These are phyloP conservation scores for Penicillium polonicum DNA, from an alignment of 2,329 filamentous ascomycete species.

Conservation along the genomic window DNA sequence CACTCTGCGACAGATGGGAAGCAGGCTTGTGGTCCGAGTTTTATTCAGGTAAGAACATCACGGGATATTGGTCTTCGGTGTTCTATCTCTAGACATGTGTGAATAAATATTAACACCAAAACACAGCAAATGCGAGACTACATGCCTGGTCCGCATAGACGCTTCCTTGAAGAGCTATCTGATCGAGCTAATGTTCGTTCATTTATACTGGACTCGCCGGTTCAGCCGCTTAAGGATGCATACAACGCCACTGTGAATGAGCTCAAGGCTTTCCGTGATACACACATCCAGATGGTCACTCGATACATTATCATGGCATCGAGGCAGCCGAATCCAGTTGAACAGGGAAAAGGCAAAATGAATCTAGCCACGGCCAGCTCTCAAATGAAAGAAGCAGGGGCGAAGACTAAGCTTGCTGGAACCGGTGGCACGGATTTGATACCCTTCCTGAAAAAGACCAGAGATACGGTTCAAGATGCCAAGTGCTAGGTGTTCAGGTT, in stretches of 20 bases:
- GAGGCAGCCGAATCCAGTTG: constrained; percentile 16
- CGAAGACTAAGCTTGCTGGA: constrained; percentile 44
- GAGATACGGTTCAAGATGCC: constrained; percentile 51
- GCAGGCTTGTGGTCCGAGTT: constrained; percentile 24
- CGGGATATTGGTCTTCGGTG: background rate
- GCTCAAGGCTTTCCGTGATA: constrained; percentile 50
- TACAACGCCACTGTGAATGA: constrained; percentile 50
- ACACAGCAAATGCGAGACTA: constrained; percentile 53
- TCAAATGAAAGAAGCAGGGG: constrained; percentile 31
- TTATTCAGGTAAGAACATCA: constrained; percentile 31
- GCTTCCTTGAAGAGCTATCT: constrained; percentile 51
- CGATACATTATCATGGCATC: constrained; percentile 53
- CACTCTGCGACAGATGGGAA: constrained; percentile 44
- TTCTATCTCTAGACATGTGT: too few species aligned
- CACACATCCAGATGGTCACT: constrained; percentile 54
- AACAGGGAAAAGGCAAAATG: constrained; percentile 20
- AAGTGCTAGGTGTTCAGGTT: constrained; percentile 29
- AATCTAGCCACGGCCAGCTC: constrained; percentile 51
- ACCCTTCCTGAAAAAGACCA: constrained; percentile 53
- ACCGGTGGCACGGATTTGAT: constrained; percentile 56
- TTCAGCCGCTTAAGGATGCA: constrained; percentile 36
- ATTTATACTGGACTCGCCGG: constrained; percentile 41
- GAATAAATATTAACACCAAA: background rate
- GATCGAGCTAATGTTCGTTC: constrained; percentile 47
- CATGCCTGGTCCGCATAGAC: constrained; percentile 54